Percentiles rank a stretch among this genome's conserved stretches.
phyloP scores from a whole-genome alignment of 2,329 filamentous ascomycete species.

The Drechmeria coniospora region DNA sequence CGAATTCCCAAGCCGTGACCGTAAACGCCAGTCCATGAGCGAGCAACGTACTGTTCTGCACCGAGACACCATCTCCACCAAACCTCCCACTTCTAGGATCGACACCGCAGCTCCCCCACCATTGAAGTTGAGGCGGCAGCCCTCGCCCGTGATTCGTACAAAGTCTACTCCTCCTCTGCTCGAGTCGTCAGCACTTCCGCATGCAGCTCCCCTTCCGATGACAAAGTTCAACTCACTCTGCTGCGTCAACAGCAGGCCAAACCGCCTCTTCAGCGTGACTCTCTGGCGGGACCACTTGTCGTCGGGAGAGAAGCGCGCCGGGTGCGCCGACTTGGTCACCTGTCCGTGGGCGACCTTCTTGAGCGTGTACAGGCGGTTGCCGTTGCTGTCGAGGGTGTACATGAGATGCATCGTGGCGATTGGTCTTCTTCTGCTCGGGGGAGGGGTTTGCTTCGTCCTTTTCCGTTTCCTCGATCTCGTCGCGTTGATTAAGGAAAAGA shows the following conservation, averaged over 20 bases:
- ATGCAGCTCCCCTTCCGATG: no score
- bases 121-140: no score
- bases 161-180: no score
- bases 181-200: constrained; percentile 1
- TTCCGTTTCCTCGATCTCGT: no score
- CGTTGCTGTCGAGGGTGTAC: constrained; percentile 72
- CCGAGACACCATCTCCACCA: no score
- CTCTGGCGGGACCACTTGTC: constrained; percentile 97
- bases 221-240: constrained; percentile 33
- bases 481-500: no score
- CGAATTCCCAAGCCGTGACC: not conserved
- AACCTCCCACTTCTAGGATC: no score
- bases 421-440: constrained; percentile 3
- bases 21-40: not conserved
- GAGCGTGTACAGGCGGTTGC: constrained; percentile 87
- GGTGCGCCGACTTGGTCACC: constrained; percentile 92
- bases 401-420: constrained; percentile 39
- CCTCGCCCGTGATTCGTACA: no score
- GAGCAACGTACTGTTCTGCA: no score
- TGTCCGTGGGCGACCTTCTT: constrained; percentile 75
- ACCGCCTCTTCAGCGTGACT: constrained; percentile 88
- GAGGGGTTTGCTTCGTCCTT: constrained; percentile 2
- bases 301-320: constrained; percentile 91
- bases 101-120: no score
- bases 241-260: constrained; percentile 75